Percentiles rank a stretch among this genome's conserved stretches.
phyloP scores from a whole-genome alignment of 208 protist species.

The Herpetomonas tarakana region DNA sequence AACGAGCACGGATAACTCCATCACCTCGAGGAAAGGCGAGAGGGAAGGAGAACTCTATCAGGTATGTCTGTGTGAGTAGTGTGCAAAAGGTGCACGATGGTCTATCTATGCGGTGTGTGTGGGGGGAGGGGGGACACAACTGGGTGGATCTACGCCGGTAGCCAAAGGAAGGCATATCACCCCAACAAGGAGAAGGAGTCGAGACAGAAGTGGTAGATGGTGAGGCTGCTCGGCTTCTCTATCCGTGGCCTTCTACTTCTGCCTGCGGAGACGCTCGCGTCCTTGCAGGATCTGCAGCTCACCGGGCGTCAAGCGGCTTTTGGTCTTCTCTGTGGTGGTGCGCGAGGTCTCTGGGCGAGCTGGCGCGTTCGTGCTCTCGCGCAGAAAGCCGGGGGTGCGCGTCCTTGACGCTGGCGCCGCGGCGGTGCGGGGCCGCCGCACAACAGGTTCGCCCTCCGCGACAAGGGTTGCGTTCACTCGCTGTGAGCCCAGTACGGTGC shows the following conservation, averaged over 20 bases:
- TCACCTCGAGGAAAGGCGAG: not conserved
- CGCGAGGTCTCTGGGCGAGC: slow-evolving; percentile 15
- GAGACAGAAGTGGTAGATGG: too few relatives aligned
- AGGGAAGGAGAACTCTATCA: not conserved
- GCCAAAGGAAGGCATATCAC: too few relatives aligned
- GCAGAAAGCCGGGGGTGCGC: slow-evolving; percentile 7
- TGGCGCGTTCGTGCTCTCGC: slow-evolving; percentile 18
- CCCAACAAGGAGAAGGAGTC: too few relatives aligned
- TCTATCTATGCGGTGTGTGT: too few relatives aligned
- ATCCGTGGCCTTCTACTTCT: too few relatives aligned
- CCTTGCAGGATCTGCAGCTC: slow-evolving; percentile 64
- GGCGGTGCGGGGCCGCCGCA: not conserved
- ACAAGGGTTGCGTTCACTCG: slow-evolving; percentile 22
- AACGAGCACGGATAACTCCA: not conserved
- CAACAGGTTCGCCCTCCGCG: slow-evolving; percentile 3
- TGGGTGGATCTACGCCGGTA: too few relatives aligned
- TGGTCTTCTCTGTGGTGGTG: not conserved
- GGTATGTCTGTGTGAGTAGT: too few relatives aligned
- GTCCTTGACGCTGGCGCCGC: slow-evolving; percentile 3
- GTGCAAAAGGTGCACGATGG: too few relatives aligned
- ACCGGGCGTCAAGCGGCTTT: slow-evolving; percentile 48
- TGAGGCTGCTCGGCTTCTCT: too few relatives aligned
- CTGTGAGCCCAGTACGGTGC: slow-evolving; percentile 26
- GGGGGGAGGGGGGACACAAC: too few relatives aligned
- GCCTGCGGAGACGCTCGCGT: slow-evolving; percentile 43